phyloP scores from a whole-genome alignment of 2,329 filamentous ascomycete species.

The Colletotrichum sp. region DNA sequence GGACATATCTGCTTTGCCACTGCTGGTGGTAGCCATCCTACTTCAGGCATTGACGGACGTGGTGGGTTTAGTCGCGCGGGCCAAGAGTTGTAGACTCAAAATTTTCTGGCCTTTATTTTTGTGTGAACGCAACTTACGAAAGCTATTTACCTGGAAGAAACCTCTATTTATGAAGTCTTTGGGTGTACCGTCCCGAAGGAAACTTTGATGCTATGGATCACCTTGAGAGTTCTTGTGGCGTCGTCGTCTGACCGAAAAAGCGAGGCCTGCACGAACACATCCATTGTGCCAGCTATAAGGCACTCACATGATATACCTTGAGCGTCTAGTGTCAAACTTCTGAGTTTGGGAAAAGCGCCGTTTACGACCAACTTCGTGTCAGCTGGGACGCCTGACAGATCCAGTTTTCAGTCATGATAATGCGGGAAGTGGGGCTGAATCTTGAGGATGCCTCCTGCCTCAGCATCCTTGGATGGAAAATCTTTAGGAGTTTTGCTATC shows the following conservation, averaged over 20 bases:
- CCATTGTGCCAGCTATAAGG: rapidly evolving
- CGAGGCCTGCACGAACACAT: neutral
- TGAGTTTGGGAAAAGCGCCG: neutral
- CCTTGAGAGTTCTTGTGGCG: neutral
- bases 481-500: neutral
- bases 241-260: neutral
- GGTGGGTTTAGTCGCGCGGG: neutral
- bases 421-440: neutral
- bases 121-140: neutral
- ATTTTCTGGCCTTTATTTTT: neutral
- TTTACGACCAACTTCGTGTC: neutral
- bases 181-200: neutral
- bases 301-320: neutral
- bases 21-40: neutral
- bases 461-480: neutral
- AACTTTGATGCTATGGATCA: neutral
- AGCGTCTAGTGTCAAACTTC: neutral
- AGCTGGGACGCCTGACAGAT: neutral
- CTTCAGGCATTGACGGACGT: neutral
- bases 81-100: neutral
- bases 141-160: neutral
- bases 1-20: neutral
- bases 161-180: neutral
- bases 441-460: neutral
- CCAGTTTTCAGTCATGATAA: neutral